Evolutionary conservation across 2,329 filamentous ascomycete species (phyloP).

Genomic region (Thelonectria discophora): DNA sequence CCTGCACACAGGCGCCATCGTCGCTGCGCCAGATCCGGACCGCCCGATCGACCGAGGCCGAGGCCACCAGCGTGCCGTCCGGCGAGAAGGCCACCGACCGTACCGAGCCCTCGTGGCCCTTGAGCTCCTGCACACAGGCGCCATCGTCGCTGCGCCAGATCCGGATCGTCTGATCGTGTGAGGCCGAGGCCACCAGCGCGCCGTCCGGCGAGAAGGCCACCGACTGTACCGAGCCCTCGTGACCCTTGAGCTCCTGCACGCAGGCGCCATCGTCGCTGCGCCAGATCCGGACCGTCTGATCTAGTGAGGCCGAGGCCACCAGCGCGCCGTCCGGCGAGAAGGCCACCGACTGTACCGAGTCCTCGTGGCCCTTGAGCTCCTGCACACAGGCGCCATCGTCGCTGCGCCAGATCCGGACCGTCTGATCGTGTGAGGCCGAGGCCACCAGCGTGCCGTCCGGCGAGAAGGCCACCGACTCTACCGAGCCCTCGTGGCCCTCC

Average conservation of each 20-base stretch:
- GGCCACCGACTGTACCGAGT: not conserved
- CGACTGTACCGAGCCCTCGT: not conserved
- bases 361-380: not conserved
- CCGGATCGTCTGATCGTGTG: not conserved
- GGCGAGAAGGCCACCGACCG: slow-evolving; percentile 3
- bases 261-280: not conserved
- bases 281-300: not conserved
- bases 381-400: not conserved
- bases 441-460: not conserved
- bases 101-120: not conserved
- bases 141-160: not conserved
- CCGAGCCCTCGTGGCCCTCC: not conserved
- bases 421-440: not conserved
- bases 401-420: not conserved
- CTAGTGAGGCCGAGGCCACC: not conserved
- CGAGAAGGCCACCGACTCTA: slow-evolving; percentile 2
- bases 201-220: not conserved
- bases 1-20: slow-evolving; percentile 2
- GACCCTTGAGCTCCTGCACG: not conserved
- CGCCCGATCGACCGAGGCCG: not conserved
- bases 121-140: too few species aligned
- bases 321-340: not conserved
- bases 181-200: not conserved
- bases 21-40: not conserved
- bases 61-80: not conserved